Evolutionary conservation across 768 basidiomycete genomes (phyloP), one percentile per base, ranked within the genome.

Genomic region (Agaricus bisporus): DNA sequence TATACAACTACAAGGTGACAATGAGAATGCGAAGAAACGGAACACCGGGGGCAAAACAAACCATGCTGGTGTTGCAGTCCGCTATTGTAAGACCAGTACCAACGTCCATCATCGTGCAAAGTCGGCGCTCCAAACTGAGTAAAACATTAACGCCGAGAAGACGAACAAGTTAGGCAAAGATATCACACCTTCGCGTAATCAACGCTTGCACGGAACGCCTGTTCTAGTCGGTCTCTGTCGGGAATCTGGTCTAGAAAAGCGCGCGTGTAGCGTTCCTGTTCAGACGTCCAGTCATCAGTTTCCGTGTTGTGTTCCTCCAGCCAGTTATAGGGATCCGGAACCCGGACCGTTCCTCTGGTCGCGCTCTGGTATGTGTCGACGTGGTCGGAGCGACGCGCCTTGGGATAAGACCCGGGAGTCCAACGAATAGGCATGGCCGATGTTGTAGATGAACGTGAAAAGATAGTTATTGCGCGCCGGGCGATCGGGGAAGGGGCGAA

Each of bases 21-120:
- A 37, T 46, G 38, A 44, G 51, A 52, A 39, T 3, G 14, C 5
- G 38, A 46, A 55, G 52, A 47, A 43, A 9, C 25, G 6, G 7
- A n/a, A 42, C n/a, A 15, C 26, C 18, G 17, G 18, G n/a, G 2
- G 18, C 1, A 36, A 29, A 35, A n/a, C 51, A 28, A 55, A 76
- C 75, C 68, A 51, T 79, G 72, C 62, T 90, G 88, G 1, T 85
- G 74, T 57, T 89, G 83, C 25, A 91, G 75, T 28, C 89, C 90
- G 49, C 79, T 82, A 68, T 92, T 91, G 62, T 85, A 79, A 61
- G 77, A 79, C 86, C 88, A 89, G 61, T 92, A 93, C 84, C 87
- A 92, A 46, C 77, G 78, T 14, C 75, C 78, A 60, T 91, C 87
- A 12, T 82, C 72, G 56, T 80, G 78, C 49, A 86, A 57, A 11